Evolutionary conservation across 495 filamentous ascomycete genomes (phyloP).

Genomic region (Neohortaea acidophila): DNA sequence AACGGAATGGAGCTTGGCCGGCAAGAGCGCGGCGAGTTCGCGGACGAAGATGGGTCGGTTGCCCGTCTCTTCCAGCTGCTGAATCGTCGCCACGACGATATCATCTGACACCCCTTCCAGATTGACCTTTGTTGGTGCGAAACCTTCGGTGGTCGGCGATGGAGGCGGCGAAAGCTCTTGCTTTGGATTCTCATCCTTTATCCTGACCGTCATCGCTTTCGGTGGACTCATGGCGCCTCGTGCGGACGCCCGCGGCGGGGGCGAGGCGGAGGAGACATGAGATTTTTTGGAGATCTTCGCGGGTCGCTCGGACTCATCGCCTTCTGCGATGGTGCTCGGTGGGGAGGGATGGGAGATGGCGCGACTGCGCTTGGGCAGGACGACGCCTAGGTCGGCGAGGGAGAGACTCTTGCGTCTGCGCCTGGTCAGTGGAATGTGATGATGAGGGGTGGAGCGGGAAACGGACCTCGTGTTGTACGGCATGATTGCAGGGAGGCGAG

Average conservation of each 20-base stretch:
- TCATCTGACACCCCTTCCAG: constrained; percentile 85
- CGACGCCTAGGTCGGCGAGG: constrained; percentile 81
- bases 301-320: constrained; percentile 44
- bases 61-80: constrained; percentile 79
- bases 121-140: constrained; percentile 51
- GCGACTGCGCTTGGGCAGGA: constrained; percentile 65
- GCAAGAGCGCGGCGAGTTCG: constrained; percentile 72
- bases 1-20: constrained; percentile 62
- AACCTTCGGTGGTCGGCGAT: constrained; percentile 47
- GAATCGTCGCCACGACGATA: constrained; percentile 80
- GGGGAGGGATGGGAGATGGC: constrained; percentile 41
- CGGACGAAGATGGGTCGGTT: constrained; percentile 91
- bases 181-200: constrained; percentile 33
- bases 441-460: no score
- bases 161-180: constrained; percentile 68
- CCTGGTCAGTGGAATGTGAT: no score
- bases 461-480: constrained; percentile 99
- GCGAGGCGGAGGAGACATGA: constrained; percentile 38
- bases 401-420: constrained; percentile 91
- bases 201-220: constrained; percentile 28
- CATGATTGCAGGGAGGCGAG: no score
- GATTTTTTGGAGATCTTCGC: constrained; percentile 79
- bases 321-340: constrained; percentile 38
- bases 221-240: neutral
- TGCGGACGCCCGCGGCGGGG: constrained; percentile 29